Conservation (phyloP, 345 rosid species). For the Hevea brasiliensis region DNA sequence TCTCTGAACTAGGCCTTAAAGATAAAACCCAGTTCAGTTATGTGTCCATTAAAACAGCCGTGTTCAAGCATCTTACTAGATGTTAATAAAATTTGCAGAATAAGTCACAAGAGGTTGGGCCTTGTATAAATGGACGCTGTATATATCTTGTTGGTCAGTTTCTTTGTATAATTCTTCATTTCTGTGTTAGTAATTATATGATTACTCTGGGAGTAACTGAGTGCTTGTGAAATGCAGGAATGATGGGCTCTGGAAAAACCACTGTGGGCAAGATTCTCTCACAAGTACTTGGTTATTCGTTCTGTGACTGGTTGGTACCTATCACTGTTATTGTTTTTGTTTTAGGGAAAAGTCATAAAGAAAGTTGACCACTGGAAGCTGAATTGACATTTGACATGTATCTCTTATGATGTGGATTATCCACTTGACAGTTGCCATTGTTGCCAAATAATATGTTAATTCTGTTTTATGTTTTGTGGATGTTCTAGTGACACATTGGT, state of each 20-base stretch:
- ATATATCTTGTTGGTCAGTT: conserved; percentile 94
- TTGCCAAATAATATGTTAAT: conserved; percentile 7
- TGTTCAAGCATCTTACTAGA: conserved; percentile 32
- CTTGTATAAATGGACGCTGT: conserved; percentile 69
- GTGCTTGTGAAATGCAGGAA: conserved; percentile 48
- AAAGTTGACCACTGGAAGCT: conserved; percentile 6
- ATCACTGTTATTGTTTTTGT: conserved; percentile 2
- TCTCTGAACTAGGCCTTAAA: neutral
- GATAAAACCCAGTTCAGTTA: neutral
- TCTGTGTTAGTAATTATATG: conserved; percentile 11
- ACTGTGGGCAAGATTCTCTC: conserved; percentile 85
- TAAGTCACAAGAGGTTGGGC: conserved; percentile 69
- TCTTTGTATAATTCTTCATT: conserved; percentile 19
- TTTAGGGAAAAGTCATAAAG: neutral
- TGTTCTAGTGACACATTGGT: conserved; percentile 64
- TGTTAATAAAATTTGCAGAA: conserved; percentile 54
- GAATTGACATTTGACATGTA: neutral
- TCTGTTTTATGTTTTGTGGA: conserved; percentile 15
- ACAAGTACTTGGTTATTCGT: conserved; percentile 64
- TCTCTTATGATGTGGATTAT: conserved; percentile 3
- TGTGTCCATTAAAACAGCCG: neutral
- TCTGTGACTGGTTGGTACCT: conserved; percentile 72
- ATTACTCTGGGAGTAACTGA: conserved; percentile 10
- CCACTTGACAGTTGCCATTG: neutral
- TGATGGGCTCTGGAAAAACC: conserved; percentile 99